Evolutionary conservation across 2,329 filamentous ascomycete species (phyloP).

Genomic region (Catunica adiposa): DNA sequence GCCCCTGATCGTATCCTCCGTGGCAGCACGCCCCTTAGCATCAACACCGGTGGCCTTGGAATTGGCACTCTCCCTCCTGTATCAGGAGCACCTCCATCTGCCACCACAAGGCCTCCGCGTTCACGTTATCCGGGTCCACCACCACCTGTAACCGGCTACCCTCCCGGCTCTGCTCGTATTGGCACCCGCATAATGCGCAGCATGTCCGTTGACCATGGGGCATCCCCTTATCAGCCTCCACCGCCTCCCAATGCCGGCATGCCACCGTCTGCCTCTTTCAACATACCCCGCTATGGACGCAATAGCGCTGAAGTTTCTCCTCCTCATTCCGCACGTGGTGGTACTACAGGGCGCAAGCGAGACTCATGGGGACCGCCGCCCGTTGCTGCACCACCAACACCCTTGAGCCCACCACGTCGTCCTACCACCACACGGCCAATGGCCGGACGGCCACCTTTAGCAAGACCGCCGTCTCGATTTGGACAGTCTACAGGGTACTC

Average conservation of each 20-base stretch:
- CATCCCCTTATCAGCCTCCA: conserved; percentile 9
- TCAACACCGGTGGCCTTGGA: conserved; percentile 2
- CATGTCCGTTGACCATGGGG: conserved; percentile 12
- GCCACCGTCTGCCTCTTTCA: not conserved
- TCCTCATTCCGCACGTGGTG: not conserved
- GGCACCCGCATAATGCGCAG: conserved; percentile 6
- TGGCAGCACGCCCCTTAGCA: conserved; percentile 7
- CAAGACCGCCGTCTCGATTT: conserved; percentile 5
- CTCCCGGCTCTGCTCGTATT: conserved; percentile 1
- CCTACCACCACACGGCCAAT: conserved; percentile 9
- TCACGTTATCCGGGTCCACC: conserved; percentile 7
- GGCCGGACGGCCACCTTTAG: not conserved
- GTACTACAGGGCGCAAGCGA: conserved; percentile 6
- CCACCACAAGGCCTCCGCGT: not conserved
- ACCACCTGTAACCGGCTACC: conserved; percentile 11
- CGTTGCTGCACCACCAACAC: conserved; percentile 10
- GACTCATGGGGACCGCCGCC: conserved; percentile 11
- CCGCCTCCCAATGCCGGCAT: not conserved
- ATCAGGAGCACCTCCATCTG: not conserved
- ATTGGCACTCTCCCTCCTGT: not conserved
- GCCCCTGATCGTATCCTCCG: conserved; percentile 7
- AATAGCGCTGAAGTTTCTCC: not conserved
- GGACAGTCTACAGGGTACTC: conserved; percentile 3
- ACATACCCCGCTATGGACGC: not conserved
- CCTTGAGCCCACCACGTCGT: conserved; percentile 10